These are phyloP conservation scores for Hypoxylon sp. DNA, from an alignment of 2,329 filamentous ascomycete species.

Conservation along the genomic window DNA sequence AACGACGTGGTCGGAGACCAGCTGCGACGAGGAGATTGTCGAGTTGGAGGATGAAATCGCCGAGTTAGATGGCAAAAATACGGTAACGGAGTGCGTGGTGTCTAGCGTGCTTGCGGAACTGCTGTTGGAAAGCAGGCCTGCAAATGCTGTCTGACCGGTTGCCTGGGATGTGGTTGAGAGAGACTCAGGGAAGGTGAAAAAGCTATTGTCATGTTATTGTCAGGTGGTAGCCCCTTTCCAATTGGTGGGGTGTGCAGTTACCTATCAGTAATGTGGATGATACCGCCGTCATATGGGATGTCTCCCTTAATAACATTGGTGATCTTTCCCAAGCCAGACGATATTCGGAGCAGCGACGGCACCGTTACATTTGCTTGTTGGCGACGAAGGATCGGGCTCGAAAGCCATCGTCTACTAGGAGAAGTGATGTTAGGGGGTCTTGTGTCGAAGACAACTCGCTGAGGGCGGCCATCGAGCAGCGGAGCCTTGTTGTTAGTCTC, in stretches of 20 bases:
- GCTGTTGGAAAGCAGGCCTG: conserved; percentile 19
- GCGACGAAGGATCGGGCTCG: background rate
- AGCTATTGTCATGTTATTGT: conserved; percentile 15
- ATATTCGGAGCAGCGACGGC: conserved; percentile 25
- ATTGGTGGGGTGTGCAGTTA: conserved; percentile 16
- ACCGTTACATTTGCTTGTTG: conserved; percentile 1
- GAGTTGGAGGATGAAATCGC: conserved; percentile 30
- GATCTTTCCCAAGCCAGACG: conserved; percentile 40
- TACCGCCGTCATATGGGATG: conserved; percentile 38
- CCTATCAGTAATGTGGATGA: conserved; percentile 41
- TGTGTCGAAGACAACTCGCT: conserved; percentile 21
- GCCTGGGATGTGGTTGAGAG: conserved; percentile 24
- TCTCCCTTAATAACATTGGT: conserved; percentile 41
- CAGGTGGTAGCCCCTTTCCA: background rate
- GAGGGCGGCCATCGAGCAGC: conserved; percentile 5
- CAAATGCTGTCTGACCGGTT: conserved; percentile 33
- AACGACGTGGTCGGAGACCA: conserved; percentile 36
- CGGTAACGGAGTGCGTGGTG: conserved; percentile 27
- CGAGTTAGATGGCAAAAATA: conserved; percentile 37
- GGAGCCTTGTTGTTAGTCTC: conserved; percentile 21
- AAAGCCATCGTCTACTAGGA: conserved; percentile 19
- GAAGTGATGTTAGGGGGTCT: conserved; percentile 23
- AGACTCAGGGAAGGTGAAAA: conserved; percentile 31
- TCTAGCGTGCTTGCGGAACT: conserved; percentile 31
- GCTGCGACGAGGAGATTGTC: conserved; percentile 9